Percentiles rank a stretch among this genome's conserved stretches.
Conservation (phyloP, 192 early-diverging fungal genomes). For the Podila minutissima region DNA sequence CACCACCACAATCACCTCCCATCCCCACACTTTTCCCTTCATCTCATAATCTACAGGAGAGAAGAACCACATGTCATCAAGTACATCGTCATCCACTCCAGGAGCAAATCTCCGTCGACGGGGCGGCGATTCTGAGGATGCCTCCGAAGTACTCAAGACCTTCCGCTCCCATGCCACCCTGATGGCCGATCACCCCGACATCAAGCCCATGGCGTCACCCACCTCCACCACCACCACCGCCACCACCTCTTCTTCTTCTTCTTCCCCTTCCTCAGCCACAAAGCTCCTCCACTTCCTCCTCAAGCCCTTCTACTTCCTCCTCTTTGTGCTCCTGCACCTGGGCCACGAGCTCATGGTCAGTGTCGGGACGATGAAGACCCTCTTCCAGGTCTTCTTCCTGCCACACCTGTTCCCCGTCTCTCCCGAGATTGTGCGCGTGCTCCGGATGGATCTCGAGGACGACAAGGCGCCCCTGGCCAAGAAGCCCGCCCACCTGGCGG, state of each 20-base stretch:
- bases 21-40: neutral
- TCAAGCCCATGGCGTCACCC: slow-evolving; percentile 21
- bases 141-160: slow-evolving; percentile 5
- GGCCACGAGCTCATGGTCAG: slow-evolving; percentile 27
- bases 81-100: neutral
- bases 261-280: neutral
- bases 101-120: neutral
- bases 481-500: slow-evolving; percentile 31
- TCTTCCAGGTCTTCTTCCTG: slow-evolving; percentile 30
- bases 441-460: slow-evolving; percentile 15
- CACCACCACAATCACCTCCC: neutral
- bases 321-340: slow-evolving; percentile 31
- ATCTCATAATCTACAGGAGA: neutral
- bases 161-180: slow-evolving; percentile 12
- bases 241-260: neutral
- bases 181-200: slow-evolving; percentile 24
- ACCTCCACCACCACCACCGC: neutral
- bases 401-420: slow-evolving; percentile 22
- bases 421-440: slow-evolving; percentile 21
- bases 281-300: slow-evolving; percentile 21
- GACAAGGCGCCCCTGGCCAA: slow-evolving; percentile 11
- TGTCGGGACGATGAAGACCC: slow-evolving; percentile 31
- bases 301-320: slow-evolving; percentile 39
- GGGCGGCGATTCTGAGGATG: neutral
- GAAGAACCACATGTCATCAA: neutral